Evolutionary conservation across 495 filamentous ascomycete genomes (phyloP), one percentile per base, ranked within the genome.

Genomic region (Umbilicaria muhlenbergii): DNA sequence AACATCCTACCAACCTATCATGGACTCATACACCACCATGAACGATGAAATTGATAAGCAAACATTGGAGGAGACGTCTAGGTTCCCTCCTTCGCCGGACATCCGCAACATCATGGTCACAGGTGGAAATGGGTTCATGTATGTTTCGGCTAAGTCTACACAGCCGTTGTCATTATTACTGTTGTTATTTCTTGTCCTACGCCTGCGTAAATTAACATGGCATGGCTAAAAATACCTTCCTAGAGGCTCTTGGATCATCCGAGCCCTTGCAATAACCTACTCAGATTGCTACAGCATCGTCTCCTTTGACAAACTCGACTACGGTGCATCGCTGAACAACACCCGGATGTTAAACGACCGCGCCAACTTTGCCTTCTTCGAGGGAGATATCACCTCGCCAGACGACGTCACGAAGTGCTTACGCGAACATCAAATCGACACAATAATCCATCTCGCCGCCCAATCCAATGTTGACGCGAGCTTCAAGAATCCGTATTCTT

Each of bases 291-390:
- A 86, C 65, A 80, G 78, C 44, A 70, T 85, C 45, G 58, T 86
- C 34, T 83, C 77, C 13, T 82, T 84, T 50, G 81, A 86, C 60
- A 85, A 83, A 58, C 65, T 86, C 36, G 80, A 84, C 53, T 79
- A 81, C 59, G 80, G 75, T 58, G 66, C 81, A 12, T 81, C 78
- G 10, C 60, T 83, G 50, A 77, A 80, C 59, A 86, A 86, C 59
- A 80, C 77, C 11, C 62, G 70, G 4, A 60, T 61, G 31, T 66
- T 86, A 18, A 64, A 79, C 46, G 64, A 62, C 43, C 63, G 63
- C 47, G 65, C 71, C 19, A 86, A 83, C 58, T 86, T 86, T 55
- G 67, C 67, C n/a, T 86, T 86, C 55, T 70, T 81, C 52, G 72
- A 77, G 55, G 81, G 80, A 41, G 76, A 83, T 48, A 70, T 86